A percentile compares a stretch with the other conserved stretches of the same genome.
These are phyloP conservation scores for Chrysanthemum seticuspe DNA, from an alignment of 129 eudicot species.

Conservation along the genomic window DNA sequence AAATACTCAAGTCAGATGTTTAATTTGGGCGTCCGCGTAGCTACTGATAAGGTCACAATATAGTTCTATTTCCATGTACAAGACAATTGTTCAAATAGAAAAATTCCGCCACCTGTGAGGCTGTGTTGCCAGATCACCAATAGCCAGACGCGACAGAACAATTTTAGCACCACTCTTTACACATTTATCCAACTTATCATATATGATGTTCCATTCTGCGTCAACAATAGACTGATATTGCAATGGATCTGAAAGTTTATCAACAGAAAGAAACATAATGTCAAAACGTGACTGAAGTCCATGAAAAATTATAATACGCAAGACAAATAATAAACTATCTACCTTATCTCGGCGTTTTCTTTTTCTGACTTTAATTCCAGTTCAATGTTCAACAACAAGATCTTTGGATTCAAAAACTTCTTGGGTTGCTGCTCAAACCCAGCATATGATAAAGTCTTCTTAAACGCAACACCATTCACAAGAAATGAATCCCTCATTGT, in stretches of 20 bases:
- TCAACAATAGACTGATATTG: slow-evolving; percentile 81
- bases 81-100: too few species aligned
- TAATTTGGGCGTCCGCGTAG: too few species aligned
- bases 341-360: slow-evolving; percentile 98
- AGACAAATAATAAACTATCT: neutral
- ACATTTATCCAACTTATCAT: slow-evolving; percentile 96
- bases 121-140: too few species aligned
- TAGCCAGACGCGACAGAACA: slow-evolving; percentile 34
- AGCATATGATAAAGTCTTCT: slow-evolving; percentile 97
- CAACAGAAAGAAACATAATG: too few species aligned
- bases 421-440: slow-evolving; percentile 99
- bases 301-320: neutral
- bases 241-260: too few species aligned
- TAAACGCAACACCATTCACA: slow-evolving; percentile 94
- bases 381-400: slow-evolving; percentile 82
- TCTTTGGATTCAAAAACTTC: slow-evolving; percentile 81
- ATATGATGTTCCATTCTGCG: slow-evolving; percentile 98
- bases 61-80: too few species aligned
- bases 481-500: slow-evolving; percentile 95
- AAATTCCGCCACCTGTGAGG: too few species aligned
- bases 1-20: too few species aligned
- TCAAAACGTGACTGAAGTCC: too few species aligned
- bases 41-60: too few species aligned
- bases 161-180: slow-evolving; percentile 92
- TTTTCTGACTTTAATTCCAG: slow-evolving; percentile 94